phyloP scores from a whole-genome alignment of 139 green algal species.

The Chlamydomonas incerta region DNA sequence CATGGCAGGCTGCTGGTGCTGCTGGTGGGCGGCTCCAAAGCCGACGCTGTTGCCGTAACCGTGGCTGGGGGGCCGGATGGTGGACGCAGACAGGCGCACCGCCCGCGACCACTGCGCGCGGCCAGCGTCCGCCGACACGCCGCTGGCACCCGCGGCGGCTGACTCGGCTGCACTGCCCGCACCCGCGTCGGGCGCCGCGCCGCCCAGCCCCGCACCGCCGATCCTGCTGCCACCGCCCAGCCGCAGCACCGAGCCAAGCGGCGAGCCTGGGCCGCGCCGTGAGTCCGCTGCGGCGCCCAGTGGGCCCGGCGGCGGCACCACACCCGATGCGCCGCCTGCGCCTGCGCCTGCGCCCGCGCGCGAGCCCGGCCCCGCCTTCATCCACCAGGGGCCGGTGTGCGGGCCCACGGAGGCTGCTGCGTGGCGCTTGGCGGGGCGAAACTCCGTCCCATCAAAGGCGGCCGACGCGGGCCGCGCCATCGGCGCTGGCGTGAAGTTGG shows the following conservation, averaged over 20 bases:
- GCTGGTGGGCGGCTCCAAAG: not conserved
- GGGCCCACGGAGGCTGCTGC: not conserved
- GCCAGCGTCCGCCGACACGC: not conserved
- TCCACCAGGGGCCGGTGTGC: conserved; percentile 27
- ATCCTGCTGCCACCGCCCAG: not conserved
- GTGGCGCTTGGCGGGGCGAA: conserved; percentile 30
- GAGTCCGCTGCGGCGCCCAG: not conserved
- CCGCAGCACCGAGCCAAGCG: not conserved
- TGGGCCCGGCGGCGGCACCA: not conserved
- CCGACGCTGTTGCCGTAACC: not conserved
- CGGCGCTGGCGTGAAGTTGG: not conserved
- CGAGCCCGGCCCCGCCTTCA: not conserved
- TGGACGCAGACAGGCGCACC: conserved; percentile 19
- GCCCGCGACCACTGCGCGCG: conserved; percentile 26
- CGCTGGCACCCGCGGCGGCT: not conserved
- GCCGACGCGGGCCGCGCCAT: not conserved
- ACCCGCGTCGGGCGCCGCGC: not conserved
- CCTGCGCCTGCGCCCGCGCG: not conserved
- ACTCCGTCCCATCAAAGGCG: not conserved
- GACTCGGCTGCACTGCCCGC: not conserved
- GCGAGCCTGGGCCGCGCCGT: not conserved
- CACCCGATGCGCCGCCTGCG: not conserved
- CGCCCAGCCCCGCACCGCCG: not conserved
- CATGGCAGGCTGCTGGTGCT: not conserved
- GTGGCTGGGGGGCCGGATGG: not conserved